phyloP scores from a whole-genome alignment of 257 asterid genomes.

The Solanum dulcamara region DNA sequence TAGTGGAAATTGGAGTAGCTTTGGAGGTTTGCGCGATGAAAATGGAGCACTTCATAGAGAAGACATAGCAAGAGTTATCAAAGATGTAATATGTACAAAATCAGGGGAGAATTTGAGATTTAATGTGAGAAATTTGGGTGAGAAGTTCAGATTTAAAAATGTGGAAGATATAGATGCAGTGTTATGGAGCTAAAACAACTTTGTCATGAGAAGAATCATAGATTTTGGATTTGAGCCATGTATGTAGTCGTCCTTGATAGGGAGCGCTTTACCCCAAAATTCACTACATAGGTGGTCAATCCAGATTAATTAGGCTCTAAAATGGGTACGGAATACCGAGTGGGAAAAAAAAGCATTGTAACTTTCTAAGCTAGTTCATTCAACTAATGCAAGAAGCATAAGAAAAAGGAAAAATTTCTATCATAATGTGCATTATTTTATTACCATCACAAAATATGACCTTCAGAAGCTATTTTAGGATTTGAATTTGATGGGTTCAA shows the following conservation, averaged over 20 bases:
- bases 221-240: background rate
- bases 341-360: background rate
- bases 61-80: conserved; percentile 15
- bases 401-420: background rate
- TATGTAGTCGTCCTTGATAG: background rate
- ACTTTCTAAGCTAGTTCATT: background rate
- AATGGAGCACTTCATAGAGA: conserved; percentile 11
- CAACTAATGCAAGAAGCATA: background rate
- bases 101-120: conserved; percentile 14
- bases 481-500: no score
- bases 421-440: background rate
- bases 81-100: conserved; percentile 20
- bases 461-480: background rate
- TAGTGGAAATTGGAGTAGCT: conserved; percentile 34
- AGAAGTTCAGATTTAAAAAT: background rate
- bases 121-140: conserved; percentile 10
- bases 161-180: conserved; percentile 23
- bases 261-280: background rate
- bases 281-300: no score
- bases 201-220: background rate
- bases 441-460: background rate
- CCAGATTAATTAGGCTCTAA: background rate
- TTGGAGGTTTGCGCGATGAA: conserved; percentile 24
- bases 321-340: background rate
- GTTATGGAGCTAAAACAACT: conserved; percentile 8